Evolutionary conservation across 345 rosid genomes (phyloP).

Genomic region (Diplotaxis tenuifolia): DNA sequence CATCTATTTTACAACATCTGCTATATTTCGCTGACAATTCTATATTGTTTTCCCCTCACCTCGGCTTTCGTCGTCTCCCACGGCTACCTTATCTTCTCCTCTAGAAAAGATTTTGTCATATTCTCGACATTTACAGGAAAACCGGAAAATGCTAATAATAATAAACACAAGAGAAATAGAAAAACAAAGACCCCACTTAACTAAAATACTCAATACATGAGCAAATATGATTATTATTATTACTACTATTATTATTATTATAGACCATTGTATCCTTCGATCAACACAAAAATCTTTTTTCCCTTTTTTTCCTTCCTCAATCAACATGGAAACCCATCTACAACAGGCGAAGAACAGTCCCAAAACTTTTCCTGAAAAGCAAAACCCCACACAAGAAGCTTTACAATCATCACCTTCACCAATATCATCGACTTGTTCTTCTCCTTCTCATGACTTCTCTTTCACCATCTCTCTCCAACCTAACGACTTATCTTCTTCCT

Average conservation of each 20-base stretch:
- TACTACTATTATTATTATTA: constrained; percentile 26
- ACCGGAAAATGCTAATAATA: constrained; percentile 25
- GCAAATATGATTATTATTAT: constrained; percentile 20
- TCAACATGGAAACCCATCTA: constrained; percentile 52
- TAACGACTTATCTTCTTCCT: constrained; percentile 31
- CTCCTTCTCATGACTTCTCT: constrained; percentile 95
- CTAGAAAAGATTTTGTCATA: constrained; percentile 29
- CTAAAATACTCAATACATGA: constrained; percentile 10
- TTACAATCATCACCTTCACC: constrained; percentile 34
- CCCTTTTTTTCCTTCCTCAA: constrained; percentile 1
- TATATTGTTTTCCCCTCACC: background rate
- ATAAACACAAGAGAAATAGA: constrained; percentile 1
- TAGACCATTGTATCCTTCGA: constrained; percentile 27
- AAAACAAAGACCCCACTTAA: constrained; percentile 11
- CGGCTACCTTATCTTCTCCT: constrained; percentile 41
- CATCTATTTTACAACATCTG: too few species aligned
- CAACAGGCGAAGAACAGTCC: constrained; percentile 43
- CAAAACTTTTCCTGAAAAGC: constrained; percentile 38
- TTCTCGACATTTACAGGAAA: constrained; percentile 30
- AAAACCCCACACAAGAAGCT: constrained; percentile 42
- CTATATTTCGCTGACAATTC: constrained; percentile 35
- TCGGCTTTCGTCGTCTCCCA: constrained; percentile 27
- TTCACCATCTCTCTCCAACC: constrained; percentile 85
- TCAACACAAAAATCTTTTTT: constrained; percentile 33
- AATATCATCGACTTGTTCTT: constrained; percentile 63